Conservation (phyloP, 176 grass and related monocot species). For the Triticum timopheevii region DNA sequence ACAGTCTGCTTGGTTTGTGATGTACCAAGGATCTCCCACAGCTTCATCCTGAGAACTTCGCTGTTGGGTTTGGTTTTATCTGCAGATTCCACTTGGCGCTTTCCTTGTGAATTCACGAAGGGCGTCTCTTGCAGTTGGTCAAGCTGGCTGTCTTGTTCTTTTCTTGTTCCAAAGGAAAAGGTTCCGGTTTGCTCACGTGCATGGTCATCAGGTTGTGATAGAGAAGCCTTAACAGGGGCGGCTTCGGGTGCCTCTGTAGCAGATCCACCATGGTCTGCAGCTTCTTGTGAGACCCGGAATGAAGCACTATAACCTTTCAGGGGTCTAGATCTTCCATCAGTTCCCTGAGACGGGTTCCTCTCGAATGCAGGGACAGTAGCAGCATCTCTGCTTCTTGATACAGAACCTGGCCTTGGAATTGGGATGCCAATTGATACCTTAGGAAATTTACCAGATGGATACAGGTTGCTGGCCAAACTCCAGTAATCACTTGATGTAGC, state of each 20-base stretch:
- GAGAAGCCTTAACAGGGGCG: slow-evolving; percentile 39
- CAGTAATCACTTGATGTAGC: slow-evolving; percentile 47
- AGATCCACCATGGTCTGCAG: slow-evolving; percentile 35
- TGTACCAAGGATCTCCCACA: slow-evolving; percentile 88
- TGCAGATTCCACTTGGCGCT: slow-evolving; percentile 10
- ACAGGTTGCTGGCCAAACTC: slow-evolving; percentile 65
- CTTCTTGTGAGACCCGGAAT: slow-evolving; percentile 37
- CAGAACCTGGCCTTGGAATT: slow-evolving; percentile 43
- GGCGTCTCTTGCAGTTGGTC: slow-evolving; percentile 35
- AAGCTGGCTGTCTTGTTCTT: slow-evolving; percentile 39
- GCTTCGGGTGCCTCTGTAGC: slow-evolving; percentile 46
- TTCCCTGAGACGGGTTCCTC: slow-evolving; percentile 43
- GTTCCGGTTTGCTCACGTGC: slow-evolving; percentile 38
- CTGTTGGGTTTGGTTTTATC: slow-evolving; percentile 49
- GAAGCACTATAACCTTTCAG: slow-evolving; percentile 36
- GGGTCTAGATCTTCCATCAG: slow-evolving; percentile 39
- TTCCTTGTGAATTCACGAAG: slow-evolving; percentile 47
- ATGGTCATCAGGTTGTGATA: slow-evolving; percentile 39
- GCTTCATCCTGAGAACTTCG: slow-evolving; percentile 64
- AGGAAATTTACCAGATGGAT: slow-evolving; percentile 64
- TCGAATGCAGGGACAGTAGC: slow-evolving; percentile 26
- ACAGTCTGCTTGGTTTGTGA: slow-evolving; percentile 68
- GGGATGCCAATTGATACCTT: slow-evolving; percentile 82
- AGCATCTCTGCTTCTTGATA: slow-evolving; percentile 32
- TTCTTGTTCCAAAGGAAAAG: slow-evolving; percentile 48